Base-by-base conservation (phyloP, 805 yeast species). In the Spathaspora hagerdaliae region DNA sequence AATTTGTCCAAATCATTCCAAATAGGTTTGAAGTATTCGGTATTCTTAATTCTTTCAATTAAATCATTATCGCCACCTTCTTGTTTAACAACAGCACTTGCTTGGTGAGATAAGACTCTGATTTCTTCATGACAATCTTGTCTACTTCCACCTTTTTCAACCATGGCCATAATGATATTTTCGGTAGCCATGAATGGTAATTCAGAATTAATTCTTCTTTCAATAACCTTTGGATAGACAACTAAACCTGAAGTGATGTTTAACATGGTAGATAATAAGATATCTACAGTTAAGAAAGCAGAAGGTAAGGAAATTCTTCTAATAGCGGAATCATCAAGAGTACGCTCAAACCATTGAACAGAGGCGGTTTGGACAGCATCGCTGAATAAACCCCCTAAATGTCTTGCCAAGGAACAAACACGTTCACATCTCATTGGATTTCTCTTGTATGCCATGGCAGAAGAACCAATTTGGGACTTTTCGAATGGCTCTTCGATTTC, bases 151-250 rank as follows among this genome's bases (percentile, higher is more conserved):
- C 98, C 98, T 66, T 85, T 85, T 71, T 90, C 96, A 47, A 94
- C 99, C 97, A 94, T 94, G 44, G 99, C 99, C 99, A 94, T 94
- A 68, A 94, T 94, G 67, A 94, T 81, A 73, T 94, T 94, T 74
- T 94, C 99, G 47, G 99, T 94, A 55, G 99, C 99, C 99, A 94
- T 94, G 79, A 94, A 94, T 57, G 99, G 99, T 62, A 94, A 78
- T 72, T 94, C 99, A 43, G 96, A 79, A 65, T 63, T 81, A 70
- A 94, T 94, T 73, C 98, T 86, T 75, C 97, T 85, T 75, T 87
- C 97, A 61, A 94, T 94, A 58, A 94, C 99, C 80, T 94, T 92
- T 57, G 99, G 99, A 74, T 94, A 94, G 39, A 94, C 99, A 44
- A 94, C 99, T 53, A 94, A 77, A 15, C 99, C 99, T 35, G 95